Base-by-base conservation (phyloP, 2,329 filamentous ascomycete species). In the Arthroderma sp. region DNA sequence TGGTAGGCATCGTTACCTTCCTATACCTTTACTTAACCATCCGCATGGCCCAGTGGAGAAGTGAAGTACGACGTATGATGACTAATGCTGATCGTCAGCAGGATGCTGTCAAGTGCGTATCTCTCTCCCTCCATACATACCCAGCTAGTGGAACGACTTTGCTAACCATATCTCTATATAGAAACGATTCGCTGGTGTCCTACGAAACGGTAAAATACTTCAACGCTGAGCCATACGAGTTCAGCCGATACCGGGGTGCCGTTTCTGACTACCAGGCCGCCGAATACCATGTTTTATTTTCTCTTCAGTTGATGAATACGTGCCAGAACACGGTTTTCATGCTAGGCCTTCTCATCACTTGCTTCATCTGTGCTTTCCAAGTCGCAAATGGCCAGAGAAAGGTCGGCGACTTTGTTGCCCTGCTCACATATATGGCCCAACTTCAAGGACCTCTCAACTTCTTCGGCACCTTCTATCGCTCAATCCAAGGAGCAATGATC, bases 11-110 rank as follows among this genome's bases (percentile, higher is more conserved):
- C 59, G 87, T 95, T 65, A 95, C 91, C 0, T 95, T 96, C 70
- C 91, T 88, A 74, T 98, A 98, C 74, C 84, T 97, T 56, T 95
- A 95, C 72, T 82, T 97, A 67, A 98, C 93, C 5, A 89, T 98
- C 65, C 88, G 91, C 62, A 90, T 98, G 86, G 91, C 93, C 15
- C 87, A 91, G 61, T 95, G 90, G 76, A 82, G 93, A 65, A 88
- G 91, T 5, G 88, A 95, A 66, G 88, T 95, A 66, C 84, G 93
- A 65, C 82, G 93, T 60, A 83, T 91, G 67, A 96, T 96, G 86
- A 91, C 91, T 54, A 97, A 96, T 68, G 88, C 90, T 13, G 90
- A 93, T 64, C 82, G 93, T 61, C 90, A 96, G 73, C 90, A 96
- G 73, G 91, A 96, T 71, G 93, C 93, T 5, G 90, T 97, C 64